Evolutionary conservation across 352 stramenopile species (phyloP), one percentile per base, ranked within the genome.

Genomic region (Phytopythium mirpurense): DNA sequence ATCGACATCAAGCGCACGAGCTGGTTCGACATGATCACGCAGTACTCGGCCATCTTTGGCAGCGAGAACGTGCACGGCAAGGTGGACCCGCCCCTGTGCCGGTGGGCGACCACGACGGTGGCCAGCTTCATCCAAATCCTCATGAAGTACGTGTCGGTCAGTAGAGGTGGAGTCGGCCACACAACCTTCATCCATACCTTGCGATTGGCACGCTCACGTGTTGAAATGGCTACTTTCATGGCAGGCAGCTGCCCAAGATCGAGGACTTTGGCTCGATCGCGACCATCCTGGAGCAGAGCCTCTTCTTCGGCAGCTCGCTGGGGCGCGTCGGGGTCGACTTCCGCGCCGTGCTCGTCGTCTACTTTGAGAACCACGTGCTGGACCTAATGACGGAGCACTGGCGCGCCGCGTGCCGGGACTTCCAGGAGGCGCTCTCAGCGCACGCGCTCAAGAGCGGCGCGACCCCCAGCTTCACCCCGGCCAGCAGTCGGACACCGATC

Each of bases 1-100:
- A 91, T 95, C 50, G 86, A 96, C 51, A 72, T 88, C 34, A 94
- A 93, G 62, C 72, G 86, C 29, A 88, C 86, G 43, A 94, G 83
- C 62, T 95, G 84, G 86, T 95, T 96, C 53, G 85, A 96, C 43
- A 83, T 93, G 69, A 90, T 96, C 49, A 96, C 85, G 9, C 86
- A 96, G 55, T 96, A 95, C 63, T 93, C 83, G 42, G 86, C 86
- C 10, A 96, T 96, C 54, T 96, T 96, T 46, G 84, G 84, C 18
- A 90, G 72, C 49, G 74, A 90, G 69, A 87, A 85, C 59, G 65
- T 91, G 11, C 65, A 90, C 19, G 79, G 79, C 9, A 90, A 89
- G 63, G 77, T 90, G n/a, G 84, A 95, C 51, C 73, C 78, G 15
- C 71, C 83, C 11, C 62, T 95, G 8, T 92, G 80, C 59, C 76